Evolutionary conservation across 805 yeast genomes (phyloP).

Genomic region (Blastobotrys attinorum): DNA sequence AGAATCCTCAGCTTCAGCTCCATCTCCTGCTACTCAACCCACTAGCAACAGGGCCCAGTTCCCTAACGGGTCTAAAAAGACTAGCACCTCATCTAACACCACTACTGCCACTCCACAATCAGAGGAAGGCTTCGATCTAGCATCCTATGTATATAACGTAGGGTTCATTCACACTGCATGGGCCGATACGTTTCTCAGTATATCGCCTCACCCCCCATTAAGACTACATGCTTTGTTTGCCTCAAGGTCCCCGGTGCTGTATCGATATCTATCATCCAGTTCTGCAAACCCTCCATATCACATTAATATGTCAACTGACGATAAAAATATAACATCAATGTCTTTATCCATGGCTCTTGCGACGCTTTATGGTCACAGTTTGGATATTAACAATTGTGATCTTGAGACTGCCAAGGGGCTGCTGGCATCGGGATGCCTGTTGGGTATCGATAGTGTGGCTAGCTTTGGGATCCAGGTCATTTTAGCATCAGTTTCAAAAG

Average conservation of each 20-base stretch:
- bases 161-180: conserved; percentile 30
- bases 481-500: conserved; percentile 12
- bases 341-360: conserved; percentile 26
- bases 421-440: conserved; percentile 23
- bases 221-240: conserved; percentile 29
- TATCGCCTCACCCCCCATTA: conserved; percentile 22
- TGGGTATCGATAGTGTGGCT: conserved; percentile 25
- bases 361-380: conserved; percentile 26
- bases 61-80: too few species aligned
- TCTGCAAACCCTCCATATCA: conserved; percentile 25
- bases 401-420: conserved; percentile 22
- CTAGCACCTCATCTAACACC: conserved; percentile 1
- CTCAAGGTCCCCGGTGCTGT: conserved; percentile 26
- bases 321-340: conserved; percentile 20
- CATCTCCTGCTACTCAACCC: too few species aligned
- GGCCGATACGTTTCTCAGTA: conserved; percentile 27
- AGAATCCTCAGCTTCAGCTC: background rate
- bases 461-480: conserved; percentile 19
- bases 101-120: conserved; percentile 2
- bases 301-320: conserved; percentile 18
- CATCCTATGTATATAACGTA: conserved; percentile 23
- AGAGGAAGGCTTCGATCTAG: conserved; percentile 11
- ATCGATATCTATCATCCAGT: conserved; percentile 17
- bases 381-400: conserved; percentile 16
- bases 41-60: too few species aligned